Base-by-base conservation (phyloP, 208 protist species). In the Trypanosoma congolense region DNA sequence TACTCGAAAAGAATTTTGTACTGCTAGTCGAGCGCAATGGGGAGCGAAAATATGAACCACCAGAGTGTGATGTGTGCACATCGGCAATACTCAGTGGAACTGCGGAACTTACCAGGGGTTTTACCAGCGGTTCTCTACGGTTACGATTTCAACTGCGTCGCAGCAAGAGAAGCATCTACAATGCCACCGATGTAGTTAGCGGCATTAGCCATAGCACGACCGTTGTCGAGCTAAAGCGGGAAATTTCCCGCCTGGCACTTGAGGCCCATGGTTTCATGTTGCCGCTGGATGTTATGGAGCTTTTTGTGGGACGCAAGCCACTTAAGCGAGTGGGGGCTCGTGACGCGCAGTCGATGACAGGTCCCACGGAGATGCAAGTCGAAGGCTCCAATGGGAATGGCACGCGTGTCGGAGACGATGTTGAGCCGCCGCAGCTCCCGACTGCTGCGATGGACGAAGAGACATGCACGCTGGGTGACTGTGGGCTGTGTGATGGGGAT, bases 81-180 rank as follows among this genome's bases (percentile, higher is more conserved):
- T 31, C 43, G 5, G 19, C 36, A 16, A 42, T 87, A 25, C 57
- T 92, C 16, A 59, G 62, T 4, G 42, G 21, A 30, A 69, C 78
- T 16, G 69, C 78, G 29, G 61, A 72, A 19, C 66, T 68, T 40
- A 60, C 55, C n/a, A 25, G 60, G 14, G 69, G 60, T 40, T 92
- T 92, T 50, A 56, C 70, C 3, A 69, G 76, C 38, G 85, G 85
- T 16, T 65, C 63, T 30, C 59, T 92, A 9, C 62, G 66, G 56
- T 54, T 92, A 26, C 64, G 73, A 24, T 66, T 92, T 19, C 85
- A 89, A 68, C 56, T 92, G 29, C 71, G 66, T 40, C 76, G 79
- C 30, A 92, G 81, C 52, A 85, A 85, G 51, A 78, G 74, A 46
- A 51, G 76, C 26, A 87, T 77, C 56, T 89, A 92, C 56, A 81